Evolutionary conservation across 1,284 basidiomycete species (phyloP), one percentile per base, ranked within the genome.

Genomic region (Malassezia sympodialis): DNA sequence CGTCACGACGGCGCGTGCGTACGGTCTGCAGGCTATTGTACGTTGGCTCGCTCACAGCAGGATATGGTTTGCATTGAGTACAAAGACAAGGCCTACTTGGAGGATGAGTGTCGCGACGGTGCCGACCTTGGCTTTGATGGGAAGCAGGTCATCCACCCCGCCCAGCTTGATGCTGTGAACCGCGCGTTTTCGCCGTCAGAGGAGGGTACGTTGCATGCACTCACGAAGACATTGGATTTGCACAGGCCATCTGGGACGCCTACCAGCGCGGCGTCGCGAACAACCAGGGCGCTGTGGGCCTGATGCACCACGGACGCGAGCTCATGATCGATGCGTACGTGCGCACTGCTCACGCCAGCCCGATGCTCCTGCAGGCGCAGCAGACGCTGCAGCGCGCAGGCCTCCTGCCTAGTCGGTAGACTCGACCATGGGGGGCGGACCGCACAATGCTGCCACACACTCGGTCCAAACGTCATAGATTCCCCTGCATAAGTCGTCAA

Each of bases 71-170:
- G 90, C 72, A 83, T 91, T 32, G 84, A 90, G 70, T 93, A 90
- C 78, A 87, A 87, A 70, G 84, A 91, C 69, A 67, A 78, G 3
- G 79, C 80, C 5, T 82, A 83, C 60, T 79, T 94, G 17, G 77
- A 78, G 47, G 82, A 85, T 4, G 90, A 94, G 73, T 87, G 85
- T 51, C 76, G 80, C 55, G 88, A 93, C 64, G 73, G 64, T 11
- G 58, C 61, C n/a, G 39, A 61, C 51, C 46, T 75, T 4, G 73
- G 73, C 0, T 73, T 62, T 43, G 69, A 73, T 44, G 73, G 71
- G 8, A 75, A 75, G 42, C 90, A 94, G 87, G 89, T 87, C 1
- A 93, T 96, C 49, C 91, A 96, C 76, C 90, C 91, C 0, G 78
- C 78, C 12, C 91, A 96, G 75, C 82, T 94, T 3, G 81, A 82